Base-by-base conservation (phyloP, 345 rosid species). In the Eucalyptus tenuipes region DNA sequence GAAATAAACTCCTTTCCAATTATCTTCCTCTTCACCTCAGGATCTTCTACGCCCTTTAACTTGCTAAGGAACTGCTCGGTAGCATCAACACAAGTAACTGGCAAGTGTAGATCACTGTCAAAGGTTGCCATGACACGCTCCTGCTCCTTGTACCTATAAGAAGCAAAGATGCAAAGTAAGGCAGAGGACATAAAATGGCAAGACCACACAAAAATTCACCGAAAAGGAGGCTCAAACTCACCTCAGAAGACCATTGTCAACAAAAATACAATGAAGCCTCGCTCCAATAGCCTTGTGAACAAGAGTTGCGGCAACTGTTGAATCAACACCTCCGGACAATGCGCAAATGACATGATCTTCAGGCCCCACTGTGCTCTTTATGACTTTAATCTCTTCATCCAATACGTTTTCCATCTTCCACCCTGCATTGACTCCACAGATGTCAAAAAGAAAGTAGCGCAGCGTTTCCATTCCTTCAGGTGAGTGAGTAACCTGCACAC, bases 301-400 rank as follows among this genome's bases (percentile, higher is more conserved):
- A 92, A 98, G 98, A 89, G 98, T 95, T 29, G 99, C 99, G 2
- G 99, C 99, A 91, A 98, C 99, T 49, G 99, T 95, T 68, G 99
- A 98, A 94, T 98, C 99, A 52, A 98, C 99, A 75, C 99, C 99
- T 45, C 99, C 99, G 0, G 99, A 98, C 53, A 98, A 91, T 6
- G 99, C 99, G 89, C 99, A 98, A 24, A 98, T 98, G 89, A 95
- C 99, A 88, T 95, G 99, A 24, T 97, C 99, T 82, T 95, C 97
- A 37, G 96, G 92, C 47, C 93, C 96, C 86, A 98, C 95, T 3
- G 93, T 92, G 87, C 89, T 89, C 40, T 92, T 96, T 89, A 98
- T 95, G 84, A 91, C 94, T 92, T 94, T 94, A 88, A 98, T 94
- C 92, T 98, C 99, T 93, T 97, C 97, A 86, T 97, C 99, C 94